Conservation (phyloP, 1,284 basidiomycete genomes). For the Leucoagaricus sp. region DNA sequence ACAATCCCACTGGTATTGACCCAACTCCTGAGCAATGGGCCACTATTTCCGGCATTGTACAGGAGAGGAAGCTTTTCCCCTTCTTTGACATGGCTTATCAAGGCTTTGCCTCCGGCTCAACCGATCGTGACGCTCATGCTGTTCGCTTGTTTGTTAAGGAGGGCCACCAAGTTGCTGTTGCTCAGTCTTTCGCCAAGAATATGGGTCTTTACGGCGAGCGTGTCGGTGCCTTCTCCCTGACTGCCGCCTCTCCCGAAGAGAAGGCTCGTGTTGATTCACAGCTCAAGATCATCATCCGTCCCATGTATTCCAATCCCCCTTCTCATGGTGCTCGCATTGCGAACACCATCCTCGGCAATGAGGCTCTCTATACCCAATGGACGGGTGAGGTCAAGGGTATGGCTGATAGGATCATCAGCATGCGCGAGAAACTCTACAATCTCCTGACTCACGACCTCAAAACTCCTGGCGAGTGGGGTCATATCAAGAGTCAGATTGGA, state of each 20-base stretch:
- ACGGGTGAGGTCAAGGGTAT: constrained; percentile 91
- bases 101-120: constrained; percentile 91
- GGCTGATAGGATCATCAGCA: constrained; percentile 95
- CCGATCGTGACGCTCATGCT: constrained; percentile 90
- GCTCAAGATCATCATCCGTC: constrained; percentile 94
- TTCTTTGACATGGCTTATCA: constrained; percentile 99
- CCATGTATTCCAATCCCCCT: constrained; percentile 99
- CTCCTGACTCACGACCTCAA: constrained; percentile 78
- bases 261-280: constrained; percentile 91
- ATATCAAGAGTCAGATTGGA: constrained; percentile 96
- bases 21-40: constrained; percentile 94
- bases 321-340: constrained; percentile 94
- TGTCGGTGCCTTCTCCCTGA: constrained; percentile 92
- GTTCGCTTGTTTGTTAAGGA: constrained; percentile 92
- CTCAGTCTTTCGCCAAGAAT: constrained; percentile 99
- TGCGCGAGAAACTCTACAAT: constrained; percentile 87
- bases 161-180: constrained; percentile 84
- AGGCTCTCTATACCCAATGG: constrained; percentile 87
- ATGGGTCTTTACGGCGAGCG: constrained; percentile 99
- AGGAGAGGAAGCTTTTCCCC: constrained; percentile 87
- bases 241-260: constrained; percentile 75
- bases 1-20: constrained; percentile 99
- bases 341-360: constrained; percentile 76
- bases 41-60: constrained; percentile 86
- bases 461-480: constrained; percentile 94